Evolutionary conservation across 2,329 filamentous ascomycete species (phyloP).

Genomic region (Aspergillus nomiae): DNA sequence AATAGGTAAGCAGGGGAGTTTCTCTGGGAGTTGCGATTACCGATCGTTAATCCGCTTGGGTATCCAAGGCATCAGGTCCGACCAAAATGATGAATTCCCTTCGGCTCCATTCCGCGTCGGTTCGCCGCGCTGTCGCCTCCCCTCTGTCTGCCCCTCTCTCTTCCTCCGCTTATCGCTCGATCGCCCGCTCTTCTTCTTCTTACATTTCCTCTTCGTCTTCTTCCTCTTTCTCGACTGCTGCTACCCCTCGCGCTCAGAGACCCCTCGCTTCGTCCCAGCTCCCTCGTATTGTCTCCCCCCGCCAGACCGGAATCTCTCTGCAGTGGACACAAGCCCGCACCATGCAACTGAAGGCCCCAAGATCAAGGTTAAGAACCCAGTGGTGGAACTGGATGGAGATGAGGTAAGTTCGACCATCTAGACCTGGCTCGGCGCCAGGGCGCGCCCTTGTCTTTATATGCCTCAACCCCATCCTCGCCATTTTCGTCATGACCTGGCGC

Average conservation of each 20-base stretch:
- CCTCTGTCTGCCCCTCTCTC: slow-evolving; percentile 32
- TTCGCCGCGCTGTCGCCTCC: slow-evolving; percentile 36
- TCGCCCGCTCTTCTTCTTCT: slow-evolving; percentile 17
- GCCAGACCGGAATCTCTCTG: slow-evolving; percentile 32
- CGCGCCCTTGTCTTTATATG: slow-evolving; percentile 14
- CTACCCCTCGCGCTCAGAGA: slow-evolving; percentile 29
- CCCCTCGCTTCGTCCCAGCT: slow-evolving; percentile 28
- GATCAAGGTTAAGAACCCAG: slow-evolving; percentile 99
- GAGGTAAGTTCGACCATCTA: slow-evolving; percentile 47
- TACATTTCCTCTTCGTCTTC: slow-evolving; percentile 23
- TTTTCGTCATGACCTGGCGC: slow-evolving; percentile 29
- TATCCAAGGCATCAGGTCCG: slow-evolving; percentile 9
- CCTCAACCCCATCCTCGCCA: slow-evolving; percentile 17
- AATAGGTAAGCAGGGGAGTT: neutral
- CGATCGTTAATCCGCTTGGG: slow-evolving; percentile 14
- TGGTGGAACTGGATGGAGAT: slow-evolving; percentile 94
- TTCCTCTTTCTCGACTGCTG: slow-evolving; percentile 26
- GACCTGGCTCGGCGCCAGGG: neutral
- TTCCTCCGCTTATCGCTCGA: slow-evolving; percentile 26
- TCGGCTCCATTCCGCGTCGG: slow-evolving; percentile 44
- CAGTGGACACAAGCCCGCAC: slow-evolving; percentile 45
- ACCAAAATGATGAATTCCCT: slow-evolving; percentile 33
- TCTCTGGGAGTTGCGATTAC: slow-evolving; percentile 6
- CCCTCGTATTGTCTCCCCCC: slow-evolving; percentile 27
- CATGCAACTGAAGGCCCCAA: slow-evolving; percentile 62